A percentile compares a stretch with the other conserved stretches of the same genome.
These are phyloP conservation scores for Lolium rigidum DNA, from an alignment of 176 grass and related monocot species.

Conservation along the genomic window DNA sequence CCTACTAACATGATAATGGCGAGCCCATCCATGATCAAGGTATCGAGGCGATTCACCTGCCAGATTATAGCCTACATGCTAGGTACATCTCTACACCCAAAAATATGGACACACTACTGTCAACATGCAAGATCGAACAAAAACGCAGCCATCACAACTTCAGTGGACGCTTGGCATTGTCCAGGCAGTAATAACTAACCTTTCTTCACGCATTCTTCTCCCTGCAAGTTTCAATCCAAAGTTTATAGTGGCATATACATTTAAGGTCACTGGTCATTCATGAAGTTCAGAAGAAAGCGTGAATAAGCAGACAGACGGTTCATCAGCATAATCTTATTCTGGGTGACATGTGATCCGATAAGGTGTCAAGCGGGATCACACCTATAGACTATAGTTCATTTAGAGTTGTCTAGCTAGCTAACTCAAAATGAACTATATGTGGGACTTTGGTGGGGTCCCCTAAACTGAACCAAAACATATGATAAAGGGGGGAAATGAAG, in stretches of 20 bases:
- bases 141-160: neutral
- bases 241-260: neutral
- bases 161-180: neutral
- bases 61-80: neutral
- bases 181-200: neutral
- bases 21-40: neutral
- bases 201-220: neutral
- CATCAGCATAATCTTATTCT: neutral
- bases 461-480: no score
- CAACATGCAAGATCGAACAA: neutral
- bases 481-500: no score
- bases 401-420: no score
- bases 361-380: no score
- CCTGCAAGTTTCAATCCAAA: neutral
- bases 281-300: neutral
- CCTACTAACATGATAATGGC: neutral
- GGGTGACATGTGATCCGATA: neutral
- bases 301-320: neutral
- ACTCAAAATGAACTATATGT: no score
- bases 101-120: constrained; percentile 11
- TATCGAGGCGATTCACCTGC: neutral
- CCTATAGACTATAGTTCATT: no score
- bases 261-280: neutral
- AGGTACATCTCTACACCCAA: neutral
- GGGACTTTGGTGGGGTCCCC: no score